Base-by-base conservation (phyloP, 192 early-diverging fungal species). In the Entomortierella chlamydospora region DNA sequence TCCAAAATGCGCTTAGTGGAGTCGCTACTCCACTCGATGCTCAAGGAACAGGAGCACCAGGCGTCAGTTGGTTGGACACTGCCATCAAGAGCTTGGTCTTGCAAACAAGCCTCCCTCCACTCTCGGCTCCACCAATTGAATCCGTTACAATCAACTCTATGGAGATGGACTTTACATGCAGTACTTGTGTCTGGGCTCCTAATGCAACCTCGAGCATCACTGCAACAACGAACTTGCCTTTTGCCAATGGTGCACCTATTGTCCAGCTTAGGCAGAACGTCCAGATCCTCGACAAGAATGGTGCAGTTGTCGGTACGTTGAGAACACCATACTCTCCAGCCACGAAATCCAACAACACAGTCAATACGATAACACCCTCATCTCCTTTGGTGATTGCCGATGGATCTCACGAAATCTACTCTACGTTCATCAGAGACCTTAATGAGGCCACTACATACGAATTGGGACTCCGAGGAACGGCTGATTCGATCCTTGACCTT, bases 151-250 rank as follows among this genome's bases (percentile, higher is more conserved):
- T 88, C 68, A 82, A 83, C 60, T 64, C 82, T 52, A 63, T 90
- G 68, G 71, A 77, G 56, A 70, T 90, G 49, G 68, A 65, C 15
- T 90, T 90, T 42, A 57, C 58, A 23, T 43, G 61, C 12, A 18
- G 42, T 0, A 60, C 43, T 0, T 70, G 69, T 57, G 61, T 81
- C 15, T 90, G 86, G 47, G 18, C 67, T 34, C 89, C 89, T 41
- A 50, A 39, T 17, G 62, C 81, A 2, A 56, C 47, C 31, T 82
- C 86, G 18, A 61, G 74, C 31, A 83, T 90, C 30, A 67, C 61
- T 9, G 86, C 86, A 7, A 62, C 64, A 1, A 84, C 84, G 64
- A 68, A 80, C 18, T 83, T 91, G 37, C 90, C 90, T 4, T 91
- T 91, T 42, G 81, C 79, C 55, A 81, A 87, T 26, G 54, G 80